Evolutionary conservation across 2,329 filamentous ascomycete genomes (phyloP), one percentile per base, ranked within the genome.

Genomic region (Cordyceps sp.): DNA sequence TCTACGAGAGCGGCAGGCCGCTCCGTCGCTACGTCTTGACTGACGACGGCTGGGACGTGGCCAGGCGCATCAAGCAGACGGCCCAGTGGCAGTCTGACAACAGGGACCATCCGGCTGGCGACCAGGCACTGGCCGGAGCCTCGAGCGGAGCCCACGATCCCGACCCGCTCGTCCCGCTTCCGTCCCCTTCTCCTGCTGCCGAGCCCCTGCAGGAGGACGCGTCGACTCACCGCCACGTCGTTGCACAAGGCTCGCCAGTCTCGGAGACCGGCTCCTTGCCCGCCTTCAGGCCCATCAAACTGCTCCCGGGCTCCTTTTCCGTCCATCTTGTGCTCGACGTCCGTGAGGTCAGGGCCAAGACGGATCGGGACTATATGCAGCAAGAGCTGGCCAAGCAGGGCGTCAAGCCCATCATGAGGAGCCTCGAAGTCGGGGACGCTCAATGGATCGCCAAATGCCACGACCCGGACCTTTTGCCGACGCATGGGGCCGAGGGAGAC

Each of bases 401-500:
- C 1, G 64, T 79, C 14, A 62, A 57, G 15, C 73, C 78, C 0
- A 67, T 79, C 15, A 73, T 82, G 50, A 69, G 78, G 14, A 62
- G 69, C 5, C 58, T 88, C 21, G 73, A 80, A 38, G 58, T 88
- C 2, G 82, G 82, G 1, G 82, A 90, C 45, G 73, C 72, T 0
- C 66, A 84, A 36, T 90, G 82, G 82, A 65, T 90, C 22, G 82
- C 82, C 26, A 83, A 78, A 48, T 73, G 70, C 44, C 62, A 73
- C 42, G 68, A 81, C 36, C 56, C 70, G 0, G 52, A 52, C 9
- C 59, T 72, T 19, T 60, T 83, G 5, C 44, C 61, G 2, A 59
- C 58, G 5, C 57, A 68, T 31, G 76, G 76, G 10, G 58, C 61
- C 2, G 69, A 77, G 44, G 73, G 76, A 13, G 66, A 73, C 36